Conservation (phyloP, 2,329 filamentous ascomycete species). For the Tolypocladium endophyticum region DNA sequence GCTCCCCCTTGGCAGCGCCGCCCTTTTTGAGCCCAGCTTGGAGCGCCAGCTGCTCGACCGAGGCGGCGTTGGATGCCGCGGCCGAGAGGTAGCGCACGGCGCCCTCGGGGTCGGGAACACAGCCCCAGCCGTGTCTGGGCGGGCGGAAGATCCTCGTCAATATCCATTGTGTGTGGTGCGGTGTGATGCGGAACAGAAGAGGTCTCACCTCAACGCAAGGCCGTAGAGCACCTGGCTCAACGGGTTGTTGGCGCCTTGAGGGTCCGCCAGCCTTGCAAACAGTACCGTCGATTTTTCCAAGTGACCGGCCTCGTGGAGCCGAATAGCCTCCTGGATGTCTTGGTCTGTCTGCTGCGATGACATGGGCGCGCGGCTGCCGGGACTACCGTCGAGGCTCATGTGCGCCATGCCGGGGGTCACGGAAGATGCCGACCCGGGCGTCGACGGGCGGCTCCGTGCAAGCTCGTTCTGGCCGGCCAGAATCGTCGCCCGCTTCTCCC, state of each 20-base stretch:
- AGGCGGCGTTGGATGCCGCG: conserved; percentile 82
- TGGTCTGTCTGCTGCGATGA: conserved; percentile 46
- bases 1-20: conserved; percentile 87
- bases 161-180: conserved; percentile 7
- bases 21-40: conserved; percentile 85
- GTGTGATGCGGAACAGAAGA: conserved; percentile 6
- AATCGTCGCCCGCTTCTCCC: conserved; percentile 91
- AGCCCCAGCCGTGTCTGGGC: conserved; percentile 84
- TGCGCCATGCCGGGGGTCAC: conserved; percentile 10
- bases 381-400: conserved; percentile 12
- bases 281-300: conserved; percentile 71
- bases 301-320: conserved; percentile 77
- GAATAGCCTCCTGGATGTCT: conserved; percentile 91
- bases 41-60: conserved; percentile 76
- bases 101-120: conserved; percentile 55
- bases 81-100: conserved; percentile 79
- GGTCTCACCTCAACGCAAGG: conserved; percentile 66
- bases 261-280: conserved; percentile 77
- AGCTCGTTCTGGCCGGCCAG: conserved; percentile 56
- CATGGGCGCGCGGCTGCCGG: conserved; percentile 17
- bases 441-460: conserved; percentile 30
- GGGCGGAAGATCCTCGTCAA: conserved; percentile 1
- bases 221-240: conserved; percentile 94
- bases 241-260: conserved; percentile 77
- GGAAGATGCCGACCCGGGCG: conserved; percentile 18